A percentile compares a stretch with the other conserved stretches of the same genome.
Conservation (phyloP, 164 flowering plant species). For the Chloranthus sessilifolius region DNA sequence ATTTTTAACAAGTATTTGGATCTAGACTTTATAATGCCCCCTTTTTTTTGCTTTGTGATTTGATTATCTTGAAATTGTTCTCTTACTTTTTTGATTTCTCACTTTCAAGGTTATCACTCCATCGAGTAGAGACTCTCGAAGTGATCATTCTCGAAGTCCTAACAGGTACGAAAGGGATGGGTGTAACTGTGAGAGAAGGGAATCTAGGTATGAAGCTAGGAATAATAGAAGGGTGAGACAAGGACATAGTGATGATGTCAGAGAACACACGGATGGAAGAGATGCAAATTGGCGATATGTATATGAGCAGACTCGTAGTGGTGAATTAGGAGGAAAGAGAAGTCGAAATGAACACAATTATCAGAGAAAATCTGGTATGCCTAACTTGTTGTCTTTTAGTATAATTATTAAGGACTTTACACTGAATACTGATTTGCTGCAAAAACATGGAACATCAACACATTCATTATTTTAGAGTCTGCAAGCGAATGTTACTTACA, state of each 20-base stretch:
- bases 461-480: too few species aligned
- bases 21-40: neutral
- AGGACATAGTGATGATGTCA: slow-evolving; percentile 23
- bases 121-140: slow-evolving; percentile 27
- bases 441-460: too few species aligned
- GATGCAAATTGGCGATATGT: slow-evolving; percentile 25
- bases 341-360: slow-evolving; percentile 37
- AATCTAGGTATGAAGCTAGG: slow-evolving; percentile 24
- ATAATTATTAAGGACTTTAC: too few species aligned
- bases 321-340: slow-evolving; percentile 39
- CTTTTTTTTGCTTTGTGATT: too few species aligned
- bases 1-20: too few species aligned
- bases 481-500: too few species aligned
- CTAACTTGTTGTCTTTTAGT: too few species aligned
- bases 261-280: slow-evolving; percentile 26
- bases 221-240: slow-evolving; percentile 28
- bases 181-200: slow-evolving; percentile 30
- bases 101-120: slow-evolving; percentile 29
- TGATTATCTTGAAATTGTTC: neutral
- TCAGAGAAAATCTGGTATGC: slow-evolving; percentile 62
- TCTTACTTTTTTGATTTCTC: slow-evolving; percentile 3
- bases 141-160: slow-evolving; percentile 25
- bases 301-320: slow-evolving; percentile 23
- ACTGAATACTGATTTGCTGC: too few species aligned
- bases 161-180: slow-evolving; percentile 29